Base-by-base conservation (phyloP, 2,329 filamentous ascomycete species). In the Ophiocordyceps unilateralis region DNA sequence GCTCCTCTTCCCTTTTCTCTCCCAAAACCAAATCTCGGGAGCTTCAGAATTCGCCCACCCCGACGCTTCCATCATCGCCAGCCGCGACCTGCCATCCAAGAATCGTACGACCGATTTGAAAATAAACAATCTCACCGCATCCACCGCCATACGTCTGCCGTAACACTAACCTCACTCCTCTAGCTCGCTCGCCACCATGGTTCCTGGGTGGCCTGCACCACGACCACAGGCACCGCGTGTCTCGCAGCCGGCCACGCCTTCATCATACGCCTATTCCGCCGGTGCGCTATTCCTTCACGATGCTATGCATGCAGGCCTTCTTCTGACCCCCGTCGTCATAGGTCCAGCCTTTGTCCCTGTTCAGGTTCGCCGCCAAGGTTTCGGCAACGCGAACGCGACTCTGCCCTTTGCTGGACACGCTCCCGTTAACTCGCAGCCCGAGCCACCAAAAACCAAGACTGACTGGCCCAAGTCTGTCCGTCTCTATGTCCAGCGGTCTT, bases 401-500 rank as follows among this genome's bases (percentile, higher is more conserved):
- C 48, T 58, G 44, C 39, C 48, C 30, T 56, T 59, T 49, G 45
- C 52, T 43, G 54, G 53, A 47, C 58, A 62, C 47, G 50, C 54
- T 46, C 47, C 53, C 45, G 37, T 50, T 40, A 43, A 20, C 14
- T 5, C 32, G 32, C 32, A 17, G 32, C 32, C 51, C 45, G 53
- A 59, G 51, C 54, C 53, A 48, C 59, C 58, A 51, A 68, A 70
- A 59, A 64, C 70, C 56, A 84, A 81, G 65, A 78, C 81, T 53
- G 76, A 82, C 52, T 96, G 86, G 81, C 80, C 87, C 26, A 67
- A 75, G 38, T 75, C 81, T n/a, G 85, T 96, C 46, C 83, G 87
- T 52, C 69, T 73, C 50, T 96, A 95, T 64, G 89, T 96, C 26
- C 81, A 87, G 55, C 79, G 87, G 55, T 88, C 87, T 22, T 96